Conservation (phyloP, 164 flowering plant species). For the Chimonanthus praecox region DNA sequence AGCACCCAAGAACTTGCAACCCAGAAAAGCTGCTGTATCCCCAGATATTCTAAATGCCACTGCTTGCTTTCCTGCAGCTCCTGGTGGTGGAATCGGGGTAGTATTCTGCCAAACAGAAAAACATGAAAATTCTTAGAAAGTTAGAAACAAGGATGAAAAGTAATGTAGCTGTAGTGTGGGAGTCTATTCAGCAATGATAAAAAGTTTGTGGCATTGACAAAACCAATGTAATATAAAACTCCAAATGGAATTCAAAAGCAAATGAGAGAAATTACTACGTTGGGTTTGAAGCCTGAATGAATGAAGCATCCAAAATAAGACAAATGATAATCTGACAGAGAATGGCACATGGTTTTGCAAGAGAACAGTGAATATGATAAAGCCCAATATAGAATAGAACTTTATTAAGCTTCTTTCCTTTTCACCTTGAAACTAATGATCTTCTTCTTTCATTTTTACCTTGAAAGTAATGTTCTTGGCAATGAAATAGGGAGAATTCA, state of each 20-base stretch:
- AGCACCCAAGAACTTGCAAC: slow-evolving; percentile 87
- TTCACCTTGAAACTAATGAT: not conserved
- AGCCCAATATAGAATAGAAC: not conserved
- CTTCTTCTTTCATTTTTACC: slow-evolving; percentile 27
- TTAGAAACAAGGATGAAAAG: not conserved
- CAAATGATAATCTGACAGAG: not conserved
- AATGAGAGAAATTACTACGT: not conserved
- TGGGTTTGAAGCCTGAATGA: not conserved
- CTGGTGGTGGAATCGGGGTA: slow-evolving; percentile 79
- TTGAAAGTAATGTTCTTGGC: slow-evolving; percentile 98
- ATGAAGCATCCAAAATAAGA: not conserved
- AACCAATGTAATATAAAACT: not conserved
- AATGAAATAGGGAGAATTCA: slow-evolving; percentile 81
- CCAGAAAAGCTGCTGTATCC: slow-evolving; percentile 81
- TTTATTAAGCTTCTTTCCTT: not conserved
- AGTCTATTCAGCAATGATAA: not conserved
- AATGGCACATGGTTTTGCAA: not conserved
- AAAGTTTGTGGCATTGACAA: not conserved
- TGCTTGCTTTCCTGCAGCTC: slow-evolving; percentile 87
- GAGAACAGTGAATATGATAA: not conserved
- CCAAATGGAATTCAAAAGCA: not conserved
- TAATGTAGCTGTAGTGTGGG: not conserved
- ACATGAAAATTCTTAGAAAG: slow-evolving; percentile 1
- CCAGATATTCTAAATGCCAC: slow-evolving; percentile 94
- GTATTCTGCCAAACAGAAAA: slow-evolving; percentile 55